Conservation (phyloP, 345 rosid species). For the Arabidopsis arenosa region DNA sequence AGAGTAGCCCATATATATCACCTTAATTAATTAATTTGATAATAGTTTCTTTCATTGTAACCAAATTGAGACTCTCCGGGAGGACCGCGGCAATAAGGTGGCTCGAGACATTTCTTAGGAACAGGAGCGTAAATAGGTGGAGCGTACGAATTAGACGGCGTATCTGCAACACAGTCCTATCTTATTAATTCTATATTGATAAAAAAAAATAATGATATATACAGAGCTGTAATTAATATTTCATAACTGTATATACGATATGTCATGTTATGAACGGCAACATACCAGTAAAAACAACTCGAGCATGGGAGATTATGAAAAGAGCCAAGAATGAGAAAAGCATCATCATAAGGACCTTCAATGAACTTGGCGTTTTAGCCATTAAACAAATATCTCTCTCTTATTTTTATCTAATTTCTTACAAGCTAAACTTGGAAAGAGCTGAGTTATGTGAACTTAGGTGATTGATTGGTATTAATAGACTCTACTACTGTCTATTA, state of each 20-base stretch:
- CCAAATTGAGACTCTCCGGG: neutral
- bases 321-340: neutral
- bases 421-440: neutral
- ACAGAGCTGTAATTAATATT: neutral
- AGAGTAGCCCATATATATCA: neutral
- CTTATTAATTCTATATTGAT: neutral
- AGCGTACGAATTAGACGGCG: neutral
- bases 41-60: neutral
- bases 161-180: neutral
- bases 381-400: neutral
- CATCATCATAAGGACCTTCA: neutral
- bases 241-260: too few relatives aligned
- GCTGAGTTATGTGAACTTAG: neutral
- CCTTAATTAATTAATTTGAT: neutral
- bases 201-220: neutral
- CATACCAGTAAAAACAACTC: neutral
- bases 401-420: neutral
- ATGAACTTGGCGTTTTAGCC: slow-evolving; percentile 7
- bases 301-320: slow-evolving; percentile 4
- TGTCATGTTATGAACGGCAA: neutral
- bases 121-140: slow-evolving; percentile 2
- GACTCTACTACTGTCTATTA: too few relatives aligned
- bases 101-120: neutral
- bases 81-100: neutral
- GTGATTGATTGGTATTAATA: neutral